These are phyloP conservation scores for Gigaspora rosea DNA, from an alignment of 192 early-diverging fungal species.

Conservation along the genomic window DNA sequence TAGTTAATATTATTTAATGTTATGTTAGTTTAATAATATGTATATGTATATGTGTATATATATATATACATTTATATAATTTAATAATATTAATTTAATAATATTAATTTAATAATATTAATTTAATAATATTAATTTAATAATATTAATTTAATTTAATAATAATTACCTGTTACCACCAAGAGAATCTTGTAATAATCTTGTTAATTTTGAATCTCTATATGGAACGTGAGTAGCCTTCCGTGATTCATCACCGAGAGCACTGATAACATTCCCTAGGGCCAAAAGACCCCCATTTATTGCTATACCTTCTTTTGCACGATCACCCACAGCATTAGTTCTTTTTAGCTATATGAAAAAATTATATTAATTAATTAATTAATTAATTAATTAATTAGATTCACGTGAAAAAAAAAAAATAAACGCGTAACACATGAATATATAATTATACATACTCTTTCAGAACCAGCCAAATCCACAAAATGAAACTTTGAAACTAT, in stretches of 20 bases:
- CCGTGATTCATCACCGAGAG: slow-evolving; percentile 78
- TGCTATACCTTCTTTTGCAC: slow-evolving; percentile 93
- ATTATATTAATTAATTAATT: slow-evolving; percentile 18
- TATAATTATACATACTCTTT: slow-evolving; percentile 52
- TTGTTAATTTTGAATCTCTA: slow-evolving; percentile 95
- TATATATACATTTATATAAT: no score
- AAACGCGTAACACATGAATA: neutral
- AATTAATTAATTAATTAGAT: no score
- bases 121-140: no score
- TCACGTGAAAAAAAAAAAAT: neutral
- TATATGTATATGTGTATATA: no score
- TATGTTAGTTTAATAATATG: no score
- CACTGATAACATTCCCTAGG: slow-evolving; percentile 96
- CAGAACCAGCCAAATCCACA: slow-evolving; percentile 97
- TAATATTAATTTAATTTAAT: no score
- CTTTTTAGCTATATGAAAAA: slow-evolving; percentile 68
- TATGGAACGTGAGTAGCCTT: slow-evolving; percentile 85
- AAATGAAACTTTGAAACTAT: slow-evolving; percentile 93
- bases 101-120: no score
- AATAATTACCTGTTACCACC: slow-evolving; percentile 70
- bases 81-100: no score
- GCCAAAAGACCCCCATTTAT: slow-evolving; percentile 97
- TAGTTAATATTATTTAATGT: no score
- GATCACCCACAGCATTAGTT: slow-evolving; percentile 87
- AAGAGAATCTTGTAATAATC: slow-evolving; percentile 95